Base-by-base conservation (phyloP, 2,329 filamentous ascomycete genomes). In the Bimuria novae-zelandiae region DNA sequence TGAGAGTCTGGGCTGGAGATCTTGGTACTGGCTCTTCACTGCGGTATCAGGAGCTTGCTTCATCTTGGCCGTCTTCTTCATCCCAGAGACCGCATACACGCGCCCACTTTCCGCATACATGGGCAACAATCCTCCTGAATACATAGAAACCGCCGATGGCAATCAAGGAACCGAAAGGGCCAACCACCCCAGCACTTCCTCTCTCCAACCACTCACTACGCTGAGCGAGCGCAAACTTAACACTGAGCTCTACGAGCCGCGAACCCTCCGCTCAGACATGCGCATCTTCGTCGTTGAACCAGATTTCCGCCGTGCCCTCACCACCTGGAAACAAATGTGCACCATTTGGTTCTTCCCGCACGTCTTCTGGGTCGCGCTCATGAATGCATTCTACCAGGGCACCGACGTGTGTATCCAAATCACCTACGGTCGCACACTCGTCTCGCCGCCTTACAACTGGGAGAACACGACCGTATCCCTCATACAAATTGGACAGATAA, bases 21-120 rank as follows among this genome's bases (percentile, higher is more conserved):
- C 76, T 39, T 79, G 77, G 77, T 79, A 80, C 37, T 69, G 71
- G 1, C 64, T 79, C 4, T 76, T 75, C 1, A n/a, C n/a, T n/a
- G n/a, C n/a, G n/a, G n/a, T n/a, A n/a, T 73, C 69, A 3, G 69
- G 68, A 1, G 55, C 79, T 0, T 57, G 65, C 1, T 75, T 63
- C 3, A 67, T 71, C 4, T 43, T 74, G 1, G 71, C 73, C 1
- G 54, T 78, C 11, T 67, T 77, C 52, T 71, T 75, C 29, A 65
- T 79, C 0, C 77, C 77, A 0, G 77, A 79, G 61, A 77, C 75
- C 1, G 74, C 75, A 44, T 80, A 79, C 49, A 56, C 71, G 5
- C 8, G 30, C 8, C 61, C 72, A 1, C 55, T 75, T 0, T 58
- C 61, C 1, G 69, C 76, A 0, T 78, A 75, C 44, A n/a, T n/a